Conservation (phyloP, 768 basidiomycete genomes). For the Basidioascus undulatus region DNA sequence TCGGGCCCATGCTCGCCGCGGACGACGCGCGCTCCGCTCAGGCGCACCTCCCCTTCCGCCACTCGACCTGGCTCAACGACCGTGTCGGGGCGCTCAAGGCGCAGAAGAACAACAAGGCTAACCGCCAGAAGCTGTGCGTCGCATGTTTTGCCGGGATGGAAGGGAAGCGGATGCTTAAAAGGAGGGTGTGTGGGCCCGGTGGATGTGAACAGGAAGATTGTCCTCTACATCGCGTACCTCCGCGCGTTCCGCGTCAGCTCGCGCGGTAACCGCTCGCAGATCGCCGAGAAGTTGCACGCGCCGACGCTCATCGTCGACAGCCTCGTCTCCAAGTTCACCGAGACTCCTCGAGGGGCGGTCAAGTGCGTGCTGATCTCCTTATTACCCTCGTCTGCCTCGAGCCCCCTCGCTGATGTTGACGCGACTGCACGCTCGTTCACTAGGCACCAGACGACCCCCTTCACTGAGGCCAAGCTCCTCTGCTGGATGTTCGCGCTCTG, state of each 20-base stretch:
- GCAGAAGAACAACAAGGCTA: slow-evolving; percentile 27
- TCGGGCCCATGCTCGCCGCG: slow-evolving; percentile 30
- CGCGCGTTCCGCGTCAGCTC: slow-evolving; percentile 36
- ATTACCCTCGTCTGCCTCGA: background rate
- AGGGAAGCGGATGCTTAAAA: too few relatives aligned
- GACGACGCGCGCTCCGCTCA: slow-evolving; percentile 27
- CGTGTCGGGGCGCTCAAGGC: slow-evolving; percentile 28
- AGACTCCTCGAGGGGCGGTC: slow-evolving; percentile 18
- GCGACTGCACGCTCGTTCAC: background rate
- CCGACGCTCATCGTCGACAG: slow-evolving; percentile 46
- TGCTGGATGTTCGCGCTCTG: slow-evolving; percentile 61
- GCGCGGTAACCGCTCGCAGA: slow-evolving; percentile 26
- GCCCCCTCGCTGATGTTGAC: background rate
- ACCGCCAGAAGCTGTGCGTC: slow-evolving; percentile 37
- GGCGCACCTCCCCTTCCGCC: slow-evolving; percentile 28
- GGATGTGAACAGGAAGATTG: slow-evolving; percentile 29
- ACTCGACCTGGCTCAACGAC: slow-evolving; percentile 46
- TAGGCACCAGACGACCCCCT: slow-evolving; percentile 33
- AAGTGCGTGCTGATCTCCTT: background rate
- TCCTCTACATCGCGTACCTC: slow-evolving; percentile 65
- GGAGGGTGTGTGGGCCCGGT: too few relatives aligned
- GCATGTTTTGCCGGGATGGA: background rate
- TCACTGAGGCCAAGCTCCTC: slow-evolving; percentile 44
- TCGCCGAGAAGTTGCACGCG: slow-evolving; percentile 29
- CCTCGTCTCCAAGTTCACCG: slow-evolving; percentile 55